A percentile compares a stretch with the other conserved stretches of the same genome.
Evolutionary conservation across 176 grass and related monocot species (phyloP).

Genomic region (Secale cereale): DNA sequence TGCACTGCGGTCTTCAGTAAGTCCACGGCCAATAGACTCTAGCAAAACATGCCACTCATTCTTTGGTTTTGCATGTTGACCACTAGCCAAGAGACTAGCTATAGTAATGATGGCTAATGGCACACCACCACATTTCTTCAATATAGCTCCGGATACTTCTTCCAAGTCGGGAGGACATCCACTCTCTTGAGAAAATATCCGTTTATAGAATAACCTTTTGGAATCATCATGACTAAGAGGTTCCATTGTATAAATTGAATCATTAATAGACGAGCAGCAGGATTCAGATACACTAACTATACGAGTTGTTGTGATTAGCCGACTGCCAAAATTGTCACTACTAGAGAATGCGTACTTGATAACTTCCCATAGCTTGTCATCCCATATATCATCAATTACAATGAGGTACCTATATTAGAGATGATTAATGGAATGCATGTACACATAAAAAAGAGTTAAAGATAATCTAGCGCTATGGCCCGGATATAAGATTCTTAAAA

Average conservation of each 20-base stretch:
- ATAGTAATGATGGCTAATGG: slow-evolving; percentile 6
- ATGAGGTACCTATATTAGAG: background rate
- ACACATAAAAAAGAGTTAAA: too few species aligned
- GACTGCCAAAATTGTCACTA: background rate
- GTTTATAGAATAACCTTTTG: background rate
- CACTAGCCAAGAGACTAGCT: background rate
- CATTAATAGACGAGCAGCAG: background rate
- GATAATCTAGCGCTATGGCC: too few species aligned
- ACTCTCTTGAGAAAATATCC: background rate
- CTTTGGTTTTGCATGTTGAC: rapidly evolving
- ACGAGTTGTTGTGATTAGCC: background rate
- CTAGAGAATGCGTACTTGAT: background rate
- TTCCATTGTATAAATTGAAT: background rate
- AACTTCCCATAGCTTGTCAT: background rate
- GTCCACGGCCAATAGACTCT: background rate
- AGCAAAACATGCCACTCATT: background rate
- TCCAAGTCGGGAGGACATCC: background rate
- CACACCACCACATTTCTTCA: background rate
- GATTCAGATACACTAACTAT: background rate
- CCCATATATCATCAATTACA: slow-evolving; percentile 14
- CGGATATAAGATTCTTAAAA: too few species aligned
- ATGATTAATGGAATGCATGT: too few species aligned
- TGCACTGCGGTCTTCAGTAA: background rate
- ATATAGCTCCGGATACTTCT: background rate
- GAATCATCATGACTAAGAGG: background rate